A percentile compares a stretch with the other conserved stretches of the same genome.
phyloP scores from a whole-genome alignment of 176 grass and related monocot genomes.

The Phoenix dactylifera region DNA sequence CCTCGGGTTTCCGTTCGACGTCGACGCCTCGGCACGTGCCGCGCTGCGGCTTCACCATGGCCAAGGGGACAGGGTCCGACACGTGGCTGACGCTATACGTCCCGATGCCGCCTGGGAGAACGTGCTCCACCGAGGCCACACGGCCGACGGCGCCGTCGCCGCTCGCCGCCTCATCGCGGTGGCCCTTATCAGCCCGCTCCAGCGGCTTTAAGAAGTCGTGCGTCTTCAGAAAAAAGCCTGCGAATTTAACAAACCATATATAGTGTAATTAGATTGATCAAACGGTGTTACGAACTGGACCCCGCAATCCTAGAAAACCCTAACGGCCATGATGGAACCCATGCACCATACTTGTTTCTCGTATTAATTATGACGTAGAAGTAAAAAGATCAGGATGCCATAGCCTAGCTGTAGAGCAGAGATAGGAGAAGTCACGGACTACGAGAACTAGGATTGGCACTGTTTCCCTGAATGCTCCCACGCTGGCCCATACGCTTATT shows the following conservation, averaged over 20 bases:
- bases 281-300: too few relatives aligned
- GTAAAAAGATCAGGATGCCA: too few relatives aligned
- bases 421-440: too few relatives aligned
- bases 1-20: conserved; percentile 7
- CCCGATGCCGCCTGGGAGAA: conserved; percentile 4
- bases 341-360: too few relatives aligned
- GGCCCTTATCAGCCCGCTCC: background rate
- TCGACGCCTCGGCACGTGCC: background rate
- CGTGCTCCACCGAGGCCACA: background rate
- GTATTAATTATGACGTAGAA: too few relatives aligned
- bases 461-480: too few relatives aligned
- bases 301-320: too few relatives aligned
- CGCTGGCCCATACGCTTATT: too few relatives aligned
- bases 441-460: too few relatives aligned
- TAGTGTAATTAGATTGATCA: too few relatives aligned
- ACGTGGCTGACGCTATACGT: conserved; percentile 15
- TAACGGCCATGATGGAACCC: too few relatives aligned
- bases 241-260: background rate
- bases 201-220: conserved; percentile 15
- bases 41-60: background rate
- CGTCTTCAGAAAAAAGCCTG: conserved; percentile 14
- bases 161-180: background rate
- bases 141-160: background rate
- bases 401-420: too few relatives aligned
- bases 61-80: background rate